phyloP scores from a whole-genome alignment of 805 yeast species.

The Starmerella vaccinii region DNA sequence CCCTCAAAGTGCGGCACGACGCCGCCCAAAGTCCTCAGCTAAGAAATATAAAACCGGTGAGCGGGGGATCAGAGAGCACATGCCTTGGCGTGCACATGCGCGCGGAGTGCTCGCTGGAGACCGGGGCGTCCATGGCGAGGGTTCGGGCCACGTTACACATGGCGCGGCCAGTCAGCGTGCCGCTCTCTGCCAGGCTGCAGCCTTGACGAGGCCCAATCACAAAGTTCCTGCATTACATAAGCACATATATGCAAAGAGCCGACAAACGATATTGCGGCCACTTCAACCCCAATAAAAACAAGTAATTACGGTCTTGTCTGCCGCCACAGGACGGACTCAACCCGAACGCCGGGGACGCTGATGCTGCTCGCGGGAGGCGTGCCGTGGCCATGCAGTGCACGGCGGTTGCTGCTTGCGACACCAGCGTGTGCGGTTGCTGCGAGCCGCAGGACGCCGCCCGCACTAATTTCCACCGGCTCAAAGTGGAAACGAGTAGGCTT shows the following conservation, averaged over 20 bases:
- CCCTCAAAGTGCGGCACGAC: no score
- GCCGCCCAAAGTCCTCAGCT: no score
- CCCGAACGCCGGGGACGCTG: no score
- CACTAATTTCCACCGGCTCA: background rate
- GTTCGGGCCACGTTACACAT: background rate
- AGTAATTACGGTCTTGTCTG: no score
- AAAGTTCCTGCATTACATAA: no score
- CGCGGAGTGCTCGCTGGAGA: background rate
- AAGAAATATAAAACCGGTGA: no score
- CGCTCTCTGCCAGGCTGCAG: no score
- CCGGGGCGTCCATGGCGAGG: background rate
- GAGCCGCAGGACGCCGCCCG: background rate
- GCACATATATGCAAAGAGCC: no score
- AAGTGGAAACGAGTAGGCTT: background rate
- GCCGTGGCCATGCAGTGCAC: background rate
- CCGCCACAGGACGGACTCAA: no score
- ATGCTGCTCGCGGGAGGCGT: background rate
- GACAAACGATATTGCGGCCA: background rate
- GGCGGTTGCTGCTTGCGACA: background rate
- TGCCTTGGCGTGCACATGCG: background rate
- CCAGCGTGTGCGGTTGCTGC: background rate
- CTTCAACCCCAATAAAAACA: no score
- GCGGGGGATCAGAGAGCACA: background rate
- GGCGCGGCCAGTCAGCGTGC: background rate
- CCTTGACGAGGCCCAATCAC: no score